A percentile compares a stretch with the other conserved stretches of the same genome.
phyloP scores from a whole-genome alignment of 129 eudicot species.

The Kitagawia praeruptora region DNA sequence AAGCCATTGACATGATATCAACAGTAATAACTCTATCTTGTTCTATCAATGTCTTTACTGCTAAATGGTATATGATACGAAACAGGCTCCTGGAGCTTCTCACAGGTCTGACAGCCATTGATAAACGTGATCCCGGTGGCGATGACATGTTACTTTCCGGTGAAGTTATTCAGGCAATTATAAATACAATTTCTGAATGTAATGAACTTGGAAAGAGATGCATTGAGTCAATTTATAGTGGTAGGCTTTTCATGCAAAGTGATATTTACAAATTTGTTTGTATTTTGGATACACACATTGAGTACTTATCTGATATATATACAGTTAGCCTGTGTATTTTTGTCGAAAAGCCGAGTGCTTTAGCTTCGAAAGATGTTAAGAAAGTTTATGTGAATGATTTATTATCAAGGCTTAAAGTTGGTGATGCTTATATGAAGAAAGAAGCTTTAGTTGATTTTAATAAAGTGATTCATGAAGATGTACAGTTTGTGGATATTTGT shows the following conservation, averaged over 20 bases:
- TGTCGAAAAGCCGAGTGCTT: conserved; percentile 44
- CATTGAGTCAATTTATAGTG: conserved; percentile 36
- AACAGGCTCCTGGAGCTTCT: conserved; percentile 54
- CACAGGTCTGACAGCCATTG: conserved; percentile 34
- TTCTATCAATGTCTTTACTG: conserved; percentile 48
- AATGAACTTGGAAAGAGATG: conserved; percentile 39
- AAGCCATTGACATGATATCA: conserved; percentile 32
- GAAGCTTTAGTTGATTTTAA: conserved; percentile 52
- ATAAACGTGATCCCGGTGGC: conserved; percentile 25
- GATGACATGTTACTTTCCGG: conserved; percentile 19
- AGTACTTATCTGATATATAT: conserved; percentile 38
- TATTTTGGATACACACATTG: conserved; percentile 35
- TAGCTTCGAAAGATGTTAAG: conserved; percentile 57
- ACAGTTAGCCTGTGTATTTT: conserved; percentile 47
- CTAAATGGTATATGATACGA: conserved; percentile 59
- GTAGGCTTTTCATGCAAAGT: conserved; percentile 85
- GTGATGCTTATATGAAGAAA: conserved; percentile 53
- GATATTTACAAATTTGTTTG: conserved; percentile 50
- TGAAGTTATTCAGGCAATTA: conserved; percentile 24
- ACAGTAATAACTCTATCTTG: conserved; percentile 45
- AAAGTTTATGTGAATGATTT: conserved; percentile 65
- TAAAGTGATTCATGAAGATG: conserved; percentile 48
- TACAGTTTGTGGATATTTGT: conserved; percentile 46
- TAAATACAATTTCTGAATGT: conserved; percentile 30
- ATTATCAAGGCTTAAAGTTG: conserved; percentile 61